These are phyloP conservation scores for Proliferodiscus dingleyae DNA, from an alignment of 2,329 filamentous ascomycete genomes.

Conservation along the genomic window DNA sequence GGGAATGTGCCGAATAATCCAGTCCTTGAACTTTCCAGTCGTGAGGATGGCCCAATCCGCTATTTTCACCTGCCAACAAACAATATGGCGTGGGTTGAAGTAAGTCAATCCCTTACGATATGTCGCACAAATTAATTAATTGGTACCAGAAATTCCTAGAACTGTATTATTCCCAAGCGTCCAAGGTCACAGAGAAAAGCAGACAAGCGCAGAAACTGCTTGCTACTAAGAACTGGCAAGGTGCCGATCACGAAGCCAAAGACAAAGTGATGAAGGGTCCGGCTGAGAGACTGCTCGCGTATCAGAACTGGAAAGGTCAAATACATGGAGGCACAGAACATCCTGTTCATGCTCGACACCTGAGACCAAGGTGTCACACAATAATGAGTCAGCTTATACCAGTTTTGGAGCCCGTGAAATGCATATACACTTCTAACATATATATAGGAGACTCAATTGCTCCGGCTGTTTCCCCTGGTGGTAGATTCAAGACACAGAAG, in stretches of 20 bases:
- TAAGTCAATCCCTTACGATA: neutral
- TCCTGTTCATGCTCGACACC: slow-evolving; percentile 21
- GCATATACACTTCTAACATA: neutral
- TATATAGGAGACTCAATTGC: neutral
- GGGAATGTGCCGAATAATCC: neutral
- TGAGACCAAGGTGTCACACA: slow-evolving; percentile 15
- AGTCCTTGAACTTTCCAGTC: neutral
- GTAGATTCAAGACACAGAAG: neutral
- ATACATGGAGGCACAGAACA: slow-evolving; percentile 16
- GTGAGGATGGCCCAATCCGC: slow-evolving; percentile 3
- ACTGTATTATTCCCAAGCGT: slow-evolving; percentile 6
- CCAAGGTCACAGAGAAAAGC: slow-evolving; percentile 1
- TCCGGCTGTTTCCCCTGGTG: neutral
- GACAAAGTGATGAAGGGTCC: slow-evolving; percentile 1
- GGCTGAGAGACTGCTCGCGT: slow-evolving; percentile 12
- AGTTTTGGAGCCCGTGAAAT: neutral
- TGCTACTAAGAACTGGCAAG: slow-evolving; percentile 18
- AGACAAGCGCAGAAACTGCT: slow-evolving; percentile 9
- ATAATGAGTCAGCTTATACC: slow-evolving; percentile 6
- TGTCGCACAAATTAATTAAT: neutral
- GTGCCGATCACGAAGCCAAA: slow-evolving; percentile 1
- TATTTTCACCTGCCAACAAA: slow-evolving; percentile 24
- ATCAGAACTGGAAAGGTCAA: slow-evolving; percentile 19
- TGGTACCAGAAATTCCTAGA: slow-evolving; percentile 12
- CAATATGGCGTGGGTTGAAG: slow-evolving; percentile 22